phyloP scores from a whole-genome alignment of 140 eudicot genomes.

The Bidens hawaiensis region DNA sequence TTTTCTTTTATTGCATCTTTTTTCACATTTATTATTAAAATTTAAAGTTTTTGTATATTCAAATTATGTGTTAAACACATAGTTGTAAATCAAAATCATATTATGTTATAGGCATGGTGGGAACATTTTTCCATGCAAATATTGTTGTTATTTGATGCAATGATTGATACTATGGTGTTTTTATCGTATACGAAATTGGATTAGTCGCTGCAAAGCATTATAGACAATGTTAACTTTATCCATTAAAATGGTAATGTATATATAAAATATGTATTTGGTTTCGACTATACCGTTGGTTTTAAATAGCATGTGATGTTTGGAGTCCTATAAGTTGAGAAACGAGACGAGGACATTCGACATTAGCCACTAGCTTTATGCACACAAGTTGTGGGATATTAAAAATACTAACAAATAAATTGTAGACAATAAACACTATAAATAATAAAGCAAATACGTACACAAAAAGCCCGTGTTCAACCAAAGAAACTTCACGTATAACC shows the following conservation, averaged over 20 bases:
- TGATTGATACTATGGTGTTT: too few species aligned
- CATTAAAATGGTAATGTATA: neutral
- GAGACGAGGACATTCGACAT: neutral
- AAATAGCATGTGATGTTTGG: neutral
- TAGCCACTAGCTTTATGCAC: neutral
- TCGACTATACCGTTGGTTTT: neutral
- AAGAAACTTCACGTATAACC: too few species aligned
- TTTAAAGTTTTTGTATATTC: neutral
- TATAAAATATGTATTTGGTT: neutral
- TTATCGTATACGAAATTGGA: neutral
- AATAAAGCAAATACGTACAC: neutral
- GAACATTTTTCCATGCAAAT: too few species aligned
- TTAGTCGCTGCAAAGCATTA: neutral
- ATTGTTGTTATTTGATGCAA: too few species aligned
- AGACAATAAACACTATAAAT: too few species aligned
- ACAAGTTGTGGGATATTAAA: neutral
- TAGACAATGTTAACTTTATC: too few species aligned
- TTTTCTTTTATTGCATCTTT: too few species aligned
- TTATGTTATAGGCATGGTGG: neutral
- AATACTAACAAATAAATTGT: neutral
- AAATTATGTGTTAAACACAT: neutral
- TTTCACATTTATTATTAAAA: conserved; percentile 13
- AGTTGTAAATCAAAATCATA: neutral
- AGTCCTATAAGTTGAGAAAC: neutral
- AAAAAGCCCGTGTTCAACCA: too few species aligned